phyloP scores from a whole-genome alignment of 2,329 filamentous ascomycete genomes.

The Pestalotiopsis sp. region DNA sequence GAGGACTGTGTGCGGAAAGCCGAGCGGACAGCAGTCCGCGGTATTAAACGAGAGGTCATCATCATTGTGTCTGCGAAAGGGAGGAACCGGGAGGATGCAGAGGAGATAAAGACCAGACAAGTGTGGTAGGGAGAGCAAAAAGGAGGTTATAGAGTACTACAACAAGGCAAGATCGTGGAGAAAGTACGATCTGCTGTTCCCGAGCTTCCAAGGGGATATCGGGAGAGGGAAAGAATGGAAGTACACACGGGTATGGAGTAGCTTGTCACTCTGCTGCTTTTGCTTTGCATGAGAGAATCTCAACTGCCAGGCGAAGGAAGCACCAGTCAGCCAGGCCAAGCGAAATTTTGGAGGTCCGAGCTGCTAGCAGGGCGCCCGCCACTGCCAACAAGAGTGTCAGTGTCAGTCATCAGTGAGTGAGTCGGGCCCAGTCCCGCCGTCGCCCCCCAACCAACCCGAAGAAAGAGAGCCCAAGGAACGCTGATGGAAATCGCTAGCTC shows the following conservation, averaged over 20 bases:
- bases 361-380: conserved; percentile 4
- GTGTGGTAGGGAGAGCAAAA: background rate
- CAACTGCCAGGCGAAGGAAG: background rate
- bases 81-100: conserved; percentile 9
- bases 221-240: no score
- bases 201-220: no score
- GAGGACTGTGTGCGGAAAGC: conserved; percentile 53
- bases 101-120: background rate
- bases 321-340: conserved; percentile 13
- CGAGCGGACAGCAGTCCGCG: conserved; percentile 59
- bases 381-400: background rate
- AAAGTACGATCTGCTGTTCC: background rate
- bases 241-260: background rate
- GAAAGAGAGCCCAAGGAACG: background rate
- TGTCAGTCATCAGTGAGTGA: background rate
- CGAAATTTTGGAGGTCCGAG: conserved; percentile 24
- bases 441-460: background rate
- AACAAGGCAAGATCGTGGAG: conserved; percentile 8
- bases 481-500: background rate
- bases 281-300: background rate
- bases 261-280: background rate
- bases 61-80: conserved; percentile 51
- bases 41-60: conserved; percentile 63
- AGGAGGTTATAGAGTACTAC: conserved; percentile 12
- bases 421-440: background rate